A percentile compares a stretch with the other conserved stretches of the same genome.
Conservation (phyloP, 176 grass and related monocot genomes). For the Bolboschoenus planiculmis region DNA sequence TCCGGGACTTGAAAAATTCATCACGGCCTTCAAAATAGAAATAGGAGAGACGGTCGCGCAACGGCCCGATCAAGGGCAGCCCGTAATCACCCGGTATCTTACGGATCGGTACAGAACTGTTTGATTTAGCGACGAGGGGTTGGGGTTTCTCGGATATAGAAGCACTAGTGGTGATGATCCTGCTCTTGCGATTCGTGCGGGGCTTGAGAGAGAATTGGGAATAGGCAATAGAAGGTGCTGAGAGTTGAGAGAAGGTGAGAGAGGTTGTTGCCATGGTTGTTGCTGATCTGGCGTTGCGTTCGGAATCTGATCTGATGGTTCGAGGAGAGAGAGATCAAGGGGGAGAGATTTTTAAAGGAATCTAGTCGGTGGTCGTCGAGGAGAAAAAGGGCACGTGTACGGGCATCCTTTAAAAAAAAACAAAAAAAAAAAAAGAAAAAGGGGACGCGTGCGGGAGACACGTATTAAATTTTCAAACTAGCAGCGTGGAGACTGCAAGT, state of each 20-base stretch:
- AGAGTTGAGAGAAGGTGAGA: background rate
- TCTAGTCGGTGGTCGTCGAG: background rate
- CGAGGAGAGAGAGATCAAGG: background rate
- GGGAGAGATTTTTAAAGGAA: background rate
- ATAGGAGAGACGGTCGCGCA: conserved; percentile 68
- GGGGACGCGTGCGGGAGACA: background rate
- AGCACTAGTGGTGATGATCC: conserved; percentile 15
- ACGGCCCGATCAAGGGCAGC: conserved; percentile 52
- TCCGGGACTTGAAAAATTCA: conserved; percentile 76
- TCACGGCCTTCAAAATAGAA: conserved; percentile 84
- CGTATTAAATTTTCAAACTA: background rate
- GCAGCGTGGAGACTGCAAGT: background rate
- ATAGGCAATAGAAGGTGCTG: background rate
- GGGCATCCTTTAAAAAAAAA: too few species aligned
- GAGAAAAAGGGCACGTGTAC: too few species aligned
- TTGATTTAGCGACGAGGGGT: background rate
- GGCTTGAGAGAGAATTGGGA: background rate
- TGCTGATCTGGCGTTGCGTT: background rate
- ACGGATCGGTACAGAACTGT: conserved; percentile 31
- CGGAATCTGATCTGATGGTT: background rate
- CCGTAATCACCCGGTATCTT: conserved; percentile 88
- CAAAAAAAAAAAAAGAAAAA: background rate
- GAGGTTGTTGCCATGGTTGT: background rate
- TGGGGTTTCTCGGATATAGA: conserved; percentile 6
- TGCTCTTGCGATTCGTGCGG: background rate